Evolutionary conservation across 768 basidiomycete genomes (phyloP).

Genomic region (Mycena chlorophos): DNA sequence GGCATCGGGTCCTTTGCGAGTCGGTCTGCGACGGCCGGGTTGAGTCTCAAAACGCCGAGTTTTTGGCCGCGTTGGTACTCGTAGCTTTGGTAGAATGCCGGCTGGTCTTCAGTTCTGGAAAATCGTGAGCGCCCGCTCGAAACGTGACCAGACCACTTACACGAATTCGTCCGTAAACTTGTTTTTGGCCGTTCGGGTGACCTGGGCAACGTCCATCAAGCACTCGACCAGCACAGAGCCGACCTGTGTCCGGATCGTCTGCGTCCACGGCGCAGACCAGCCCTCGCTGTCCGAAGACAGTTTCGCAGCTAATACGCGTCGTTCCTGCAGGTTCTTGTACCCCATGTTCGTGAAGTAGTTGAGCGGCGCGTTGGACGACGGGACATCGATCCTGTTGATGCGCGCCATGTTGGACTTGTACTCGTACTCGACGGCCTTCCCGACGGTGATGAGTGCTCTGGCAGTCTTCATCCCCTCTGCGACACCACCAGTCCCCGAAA

Average conservation of each 20-base stretch:
- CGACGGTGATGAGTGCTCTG: constrained; percentile 75
- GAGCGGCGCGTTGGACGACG: constrained; percentile 33
- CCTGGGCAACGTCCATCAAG: constrained; percentile 81
- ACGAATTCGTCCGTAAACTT: constrained; percentile 58
- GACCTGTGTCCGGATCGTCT: constrained; percentile 68
- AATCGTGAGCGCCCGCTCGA: constrained; percentile 7
- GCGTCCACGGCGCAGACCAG: constrained; percentile 85
- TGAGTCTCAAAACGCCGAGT: constrained; percentile 87
- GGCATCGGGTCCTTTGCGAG: constrained; percentile 75
- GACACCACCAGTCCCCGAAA: constrained; percentile 77
- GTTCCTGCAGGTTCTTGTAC: constrained; percentile 59
- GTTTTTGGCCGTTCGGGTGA: constrained; percentile 59
- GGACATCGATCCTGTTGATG: constrained; percentile 56
- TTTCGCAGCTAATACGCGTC: constrained; percentile 65
- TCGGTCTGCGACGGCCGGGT: constrained; percentile 74
- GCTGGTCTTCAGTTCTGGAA: constrained; percentile 71
- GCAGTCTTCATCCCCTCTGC: constrained; percentile 87
- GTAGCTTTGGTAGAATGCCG: constrained; percentile 89
- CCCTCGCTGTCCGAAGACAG: constrained; percentile 65
- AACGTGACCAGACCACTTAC: constrained; percentile 44
- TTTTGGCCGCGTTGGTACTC: constrained; percentile 94
- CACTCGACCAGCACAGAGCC: constrained; percentile 83
- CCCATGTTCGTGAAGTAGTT: constrained; percentile 60
- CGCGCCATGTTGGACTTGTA: constrained; percentile 83
- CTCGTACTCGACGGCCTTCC: constrained; percentile 85